Evolutionary conservation across 306 rosid genomes (phyloP).

Genomic region (Rosa multiflora): DNA sequence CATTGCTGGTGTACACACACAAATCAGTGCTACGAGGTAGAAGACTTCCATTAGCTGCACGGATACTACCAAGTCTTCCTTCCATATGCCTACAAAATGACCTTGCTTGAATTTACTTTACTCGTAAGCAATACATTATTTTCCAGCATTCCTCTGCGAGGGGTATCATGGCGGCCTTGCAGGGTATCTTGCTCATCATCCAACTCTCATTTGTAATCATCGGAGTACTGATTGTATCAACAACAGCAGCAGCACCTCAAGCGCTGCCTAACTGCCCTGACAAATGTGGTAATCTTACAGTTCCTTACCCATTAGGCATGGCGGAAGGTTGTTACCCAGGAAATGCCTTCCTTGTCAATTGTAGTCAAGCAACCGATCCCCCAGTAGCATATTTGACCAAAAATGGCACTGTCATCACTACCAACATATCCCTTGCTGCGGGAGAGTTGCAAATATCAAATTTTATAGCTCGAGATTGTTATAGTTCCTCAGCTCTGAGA

Average conservation of each 20-base stretch:
- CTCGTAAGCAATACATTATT: not conserved
- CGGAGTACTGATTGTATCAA: not conserved
- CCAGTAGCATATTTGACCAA: not conserved
- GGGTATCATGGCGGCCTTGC: not conserved
- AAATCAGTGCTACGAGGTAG: no score
- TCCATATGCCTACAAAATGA: not conserved
- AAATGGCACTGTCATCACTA: not conserved
- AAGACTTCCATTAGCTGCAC: no score
- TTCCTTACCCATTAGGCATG: slow-evolving; percentile 7
- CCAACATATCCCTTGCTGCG: not conserved
- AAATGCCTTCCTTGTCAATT: not conserved
- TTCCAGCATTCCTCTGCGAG: not conserved
- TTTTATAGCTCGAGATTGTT: not conserved
- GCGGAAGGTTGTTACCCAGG: not conserved
- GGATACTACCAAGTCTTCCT: no score
- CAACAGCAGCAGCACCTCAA: not conserved
- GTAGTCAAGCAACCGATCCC: not conserved
- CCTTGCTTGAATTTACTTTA: not conserved
- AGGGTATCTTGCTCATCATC: not conserved
- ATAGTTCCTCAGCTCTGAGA: no score
- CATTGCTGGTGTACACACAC: no score
- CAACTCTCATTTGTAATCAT: not conserved
- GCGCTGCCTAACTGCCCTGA: not conserved
- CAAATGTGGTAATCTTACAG: not conserved
- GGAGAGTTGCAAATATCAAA: not conserved